These are phyloP conservation scores for Kwoniella shandongensis DNA, from an alignment of 768 basidiomycete species.

Conservation along the genomic window DNA sequence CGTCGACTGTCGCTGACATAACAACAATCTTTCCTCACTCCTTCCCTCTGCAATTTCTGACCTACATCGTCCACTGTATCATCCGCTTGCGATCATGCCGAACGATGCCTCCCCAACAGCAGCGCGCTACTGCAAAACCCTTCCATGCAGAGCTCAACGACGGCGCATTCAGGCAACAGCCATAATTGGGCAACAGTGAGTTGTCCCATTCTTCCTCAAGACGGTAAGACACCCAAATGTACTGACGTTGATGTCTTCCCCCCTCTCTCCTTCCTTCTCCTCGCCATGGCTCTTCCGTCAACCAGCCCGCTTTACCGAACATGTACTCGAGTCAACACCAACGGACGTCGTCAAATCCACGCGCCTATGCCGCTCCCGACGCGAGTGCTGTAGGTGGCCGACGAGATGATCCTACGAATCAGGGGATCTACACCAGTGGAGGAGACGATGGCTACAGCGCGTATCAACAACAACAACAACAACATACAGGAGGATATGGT, in stretches of 20 bases:
- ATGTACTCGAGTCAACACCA: constrained; percentile 23
- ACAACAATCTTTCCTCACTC: too few species aligned
- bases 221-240: too few species aligned
- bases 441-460: constrained; percentile 8
- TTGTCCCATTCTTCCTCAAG: background rate
- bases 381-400: constrained; percentile 4
- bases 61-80: too few species aligned
- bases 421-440: constrained; percentile 6
- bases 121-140: background rate
- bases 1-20: too few species aligned
- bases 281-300: background rate
- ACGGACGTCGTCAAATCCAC: constrained; percentile 21
- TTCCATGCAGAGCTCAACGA: constrained; percentile 22
- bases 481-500: constrained; percentile 16
- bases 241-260: background rate
- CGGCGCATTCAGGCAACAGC: constrained; percentile 8
- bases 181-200: constrained; percentile 20
- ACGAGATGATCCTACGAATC: constrained; percentile 11
- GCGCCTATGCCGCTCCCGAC: constrained; percentile 11
- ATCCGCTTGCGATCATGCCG: background rate
- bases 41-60: too few species aligned
- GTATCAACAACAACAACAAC: constrained; percentile 6
- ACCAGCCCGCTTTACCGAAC: constrained; percentile 18
- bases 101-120: background rate
- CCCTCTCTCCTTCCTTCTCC: background rate